phyloP scores from a whole-genome alignment of 75 land plant genomes.

The Cryptomeria japonica region DNA sequence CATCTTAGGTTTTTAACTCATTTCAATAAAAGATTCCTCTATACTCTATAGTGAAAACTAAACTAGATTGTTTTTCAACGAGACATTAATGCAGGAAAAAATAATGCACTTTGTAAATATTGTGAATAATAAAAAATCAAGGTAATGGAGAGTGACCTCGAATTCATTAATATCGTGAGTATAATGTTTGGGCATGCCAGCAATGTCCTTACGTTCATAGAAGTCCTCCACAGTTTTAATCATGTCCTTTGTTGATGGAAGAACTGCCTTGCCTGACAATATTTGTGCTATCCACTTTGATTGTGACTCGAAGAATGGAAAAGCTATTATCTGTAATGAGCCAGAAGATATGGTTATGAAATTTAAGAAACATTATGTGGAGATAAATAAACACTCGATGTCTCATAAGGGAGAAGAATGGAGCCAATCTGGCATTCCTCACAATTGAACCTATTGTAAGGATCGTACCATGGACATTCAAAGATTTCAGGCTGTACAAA shows the following conservation, averaged over 20 bases:
- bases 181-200: conserved; percentile 59
- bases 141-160: conserved; percentile 35
- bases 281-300: conserved; percentile 71
- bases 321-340: conserved; percentile 39
- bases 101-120: neutral
- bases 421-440: neutral
- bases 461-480: neutral
- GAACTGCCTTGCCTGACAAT: conserved; percentile 51
- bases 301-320: conserved; percentile 73
- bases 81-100: neutral
- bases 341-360: neutral
- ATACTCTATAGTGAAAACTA: neutral
- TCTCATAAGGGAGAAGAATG: neutral
- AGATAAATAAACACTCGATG: neutral
- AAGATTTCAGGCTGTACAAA: conserved; percentile 6
- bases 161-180: conserved; percentile 57
- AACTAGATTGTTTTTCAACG: neutral
- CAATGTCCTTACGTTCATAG: conserved; percentile 48
- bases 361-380: neutral
- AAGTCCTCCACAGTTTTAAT: conserved; percentile 54
- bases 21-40: neutral
- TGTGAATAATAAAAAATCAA: neutral
- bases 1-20: neutral
- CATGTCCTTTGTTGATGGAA: conserved; percentile 74
- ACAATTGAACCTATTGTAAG: neutral